These are phyloP conservation scores for Malassezia sp. DNA, from an alignment of 1,284 basidiomycete species.

Conservation along the genomic window DNA sequence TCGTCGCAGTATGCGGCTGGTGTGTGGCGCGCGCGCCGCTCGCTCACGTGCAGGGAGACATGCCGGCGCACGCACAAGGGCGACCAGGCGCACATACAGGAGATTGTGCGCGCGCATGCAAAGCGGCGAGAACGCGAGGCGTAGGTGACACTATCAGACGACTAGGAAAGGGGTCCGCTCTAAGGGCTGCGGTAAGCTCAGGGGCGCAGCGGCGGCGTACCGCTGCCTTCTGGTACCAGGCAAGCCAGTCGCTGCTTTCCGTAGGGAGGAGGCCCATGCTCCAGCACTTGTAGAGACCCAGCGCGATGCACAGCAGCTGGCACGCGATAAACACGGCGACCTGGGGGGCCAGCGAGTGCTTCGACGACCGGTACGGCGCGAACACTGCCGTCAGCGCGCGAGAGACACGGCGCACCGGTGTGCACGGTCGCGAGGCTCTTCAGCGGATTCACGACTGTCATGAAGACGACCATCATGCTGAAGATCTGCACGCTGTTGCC, in stretches of 20 bases:
- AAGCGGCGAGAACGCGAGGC: conserved; percentile 6
- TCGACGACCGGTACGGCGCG: conserved; percentile 25
- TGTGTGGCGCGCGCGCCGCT: background rate
- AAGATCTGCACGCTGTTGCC: conserved; percentile 44
- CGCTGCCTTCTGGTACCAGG: conserved; percentile 31
- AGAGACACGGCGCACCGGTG: conserved; percentile 16
- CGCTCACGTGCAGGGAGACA: conserved; percentile 12
- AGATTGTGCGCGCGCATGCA: conserved; percentile 3
- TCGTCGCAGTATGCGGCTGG: conserved; percentile 10
- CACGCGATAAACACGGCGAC: conserved; percentile 32
- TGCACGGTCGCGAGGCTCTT: conserved; percentile 29
- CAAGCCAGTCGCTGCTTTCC: conserved; percentile 44
- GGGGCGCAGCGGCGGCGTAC: conserved; percentile 22
- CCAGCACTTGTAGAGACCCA: conserved; percentile 44
- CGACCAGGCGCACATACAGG: conserved; percentile 8
- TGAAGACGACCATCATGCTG: conserved; percentile 44
- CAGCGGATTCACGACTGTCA: conserved; percentile 38
- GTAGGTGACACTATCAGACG: background rate
- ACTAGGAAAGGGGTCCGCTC: background rate
- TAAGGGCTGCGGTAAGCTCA: background rate
- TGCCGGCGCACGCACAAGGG: conserved; percentile 12
- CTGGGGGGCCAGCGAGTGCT: conserved; percentile 30
- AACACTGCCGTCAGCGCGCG: conserved; percentile 20
- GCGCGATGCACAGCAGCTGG: conserved; percentile 27
- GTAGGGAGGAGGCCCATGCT: conserved; percentile 44